These are phyloP conservation scores for Metschnikowia lochheadii DNA, from an alignment of 805 yeast species.

Conservation along the genomic window DNA sequence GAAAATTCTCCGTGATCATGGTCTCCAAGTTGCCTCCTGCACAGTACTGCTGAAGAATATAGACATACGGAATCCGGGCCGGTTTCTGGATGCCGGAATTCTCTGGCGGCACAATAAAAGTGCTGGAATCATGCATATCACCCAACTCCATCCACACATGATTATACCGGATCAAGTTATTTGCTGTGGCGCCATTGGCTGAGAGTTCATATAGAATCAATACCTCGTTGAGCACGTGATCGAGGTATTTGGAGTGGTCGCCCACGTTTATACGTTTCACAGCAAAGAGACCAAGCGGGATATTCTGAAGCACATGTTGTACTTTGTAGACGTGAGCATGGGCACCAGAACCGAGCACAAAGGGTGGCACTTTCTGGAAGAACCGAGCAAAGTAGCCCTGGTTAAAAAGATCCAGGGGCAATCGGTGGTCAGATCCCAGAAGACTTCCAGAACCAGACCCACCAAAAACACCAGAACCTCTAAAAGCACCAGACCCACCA, in stretches of 20 bases:
- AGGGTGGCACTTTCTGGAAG: slow-evolving; percentile 53
- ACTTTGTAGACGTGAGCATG: slow-evolving; percentile 83
- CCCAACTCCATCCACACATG: slow-evolving; percentile 88
- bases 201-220: slow-evolving; percentile 58
- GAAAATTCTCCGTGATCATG: slow-evolving; percentile 31
- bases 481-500: too few species aligned
- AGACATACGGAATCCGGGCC: slow-evolving; percentile 62
- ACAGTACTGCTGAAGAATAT: slow-evolving; percentile 81
- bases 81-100: not conserved
- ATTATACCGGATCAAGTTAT: slow-evolving; percentile 74
- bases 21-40: slow-evolving; percentile 85
- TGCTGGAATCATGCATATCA: slow-evolving; percentile 45
- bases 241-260: slow-evolving; percentile 62
- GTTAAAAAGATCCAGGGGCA: slow-evolving; percentile 59
- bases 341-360: slow-evolving; percentile 72
- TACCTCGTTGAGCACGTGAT: slow-evolving; percentile 73
- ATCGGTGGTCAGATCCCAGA: slow-evolving; percentile 1
- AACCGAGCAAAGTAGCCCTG: slow-evolving; percentile 79
- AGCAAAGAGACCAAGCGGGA: slow-evolving; percentile 75
- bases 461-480: too few species aligned
- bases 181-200: slow-evolving; percentile 38
- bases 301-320: slow-evolving; percentile 69
- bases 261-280: slow-evolving; percentile 84
- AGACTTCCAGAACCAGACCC: too few species aligned
- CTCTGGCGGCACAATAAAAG: slow-evolving; percentile 21